Percentiles rank a stretch among this genome's conserved stretches.
Evolutionary conservation across 2,329 filamentous ascomycete genomes (phyloP).

Genomic region (Sordariomycetes sp.): DNA sequence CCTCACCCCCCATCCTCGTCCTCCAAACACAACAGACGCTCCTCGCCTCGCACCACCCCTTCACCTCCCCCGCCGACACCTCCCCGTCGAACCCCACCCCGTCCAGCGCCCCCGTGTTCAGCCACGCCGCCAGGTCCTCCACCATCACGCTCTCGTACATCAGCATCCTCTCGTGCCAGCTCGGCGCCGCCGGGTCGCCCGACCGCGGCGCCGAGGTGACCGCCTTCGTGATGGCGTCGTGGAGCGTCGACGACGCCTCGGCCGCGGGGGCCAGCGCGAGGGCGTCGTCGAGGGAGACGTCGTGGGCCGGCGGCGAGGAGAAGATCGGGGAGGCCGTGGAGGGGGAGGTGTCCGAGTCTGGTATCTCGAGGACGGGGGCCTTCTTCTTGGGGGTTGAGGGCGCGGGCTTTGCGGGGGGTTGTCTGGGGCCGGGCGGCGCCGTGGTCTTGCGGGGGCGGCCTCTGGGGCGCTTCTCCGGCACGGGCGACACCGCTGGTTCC

Average conservation of each 20-base stretch:
- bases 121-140: constrained; percentile 74
- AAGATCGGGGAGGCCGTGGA: constrained; percentile 27
- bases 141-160: constrained; percentile 86
- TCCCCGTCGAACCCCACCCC: constrained; percentile 55
- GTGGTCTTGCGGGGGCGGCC: constrained; percentile 29
- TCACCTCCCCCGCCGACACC: constrained; percentile 55
- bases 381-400: background rate
- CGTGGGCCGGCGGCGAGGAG: constrained; percentile 29
- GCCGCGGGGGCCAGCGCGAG: constrained; percentile 25
- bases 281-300: constrained; percentile 35
- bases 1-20: constrained; percentile 38
- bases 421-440: background rate
- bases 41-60: constrained; percentile 81
- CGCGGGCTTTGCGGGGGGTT: background rate
- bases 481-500: constrained; percentile 16
- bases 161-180: constrained; percentile 87
- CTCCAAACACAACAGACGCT: constrained; percentile 77
- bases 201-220: constrained; percentile 39
- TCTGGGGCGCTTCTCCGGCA: constrained; percentile 16
- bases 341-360: constrained; percentile 5
- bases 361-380: constrained; percentile 6
- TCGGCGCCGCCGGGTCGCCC: constrained; percentile 39
- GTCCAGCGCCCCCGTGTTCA: constrained; percentile 62
- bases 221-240: constrained; percentile 42
- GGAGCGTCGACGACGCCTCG: constrained; percentile 31